Evolutionary conservation across 1,139 yeast genomes (phyloP), one percentile per base, ranked within the genome.

Genomic region (Candida glucosophila): DNA sequence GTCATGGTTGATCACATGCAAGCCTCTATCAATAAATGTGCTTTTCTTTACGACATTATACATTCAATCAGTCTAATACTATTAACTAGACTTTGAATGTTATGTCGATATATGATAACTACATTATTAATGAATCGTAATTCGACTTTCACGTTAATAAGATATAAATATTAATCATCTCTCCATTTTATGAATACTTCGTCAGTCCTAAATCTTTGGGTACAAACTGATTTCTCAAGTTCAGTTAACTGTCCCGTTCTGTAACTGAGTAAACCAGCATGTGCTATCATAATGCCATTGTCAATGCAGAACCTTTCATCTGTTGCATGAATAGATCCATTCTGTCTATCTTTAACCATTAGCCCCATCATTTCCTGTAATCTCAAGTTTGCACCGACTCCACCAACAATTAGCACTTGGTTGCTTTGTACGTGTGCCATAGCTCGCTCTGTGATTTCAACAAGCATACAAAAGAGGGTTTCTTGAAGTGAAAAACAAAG

Each of bases 211-310:
- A 85, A 90, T 43, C 93, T 67, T 49, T 90, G 98, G 0, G 95
- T 81, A 42, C 96, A 90, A 2, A 83, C 90, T 0, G 95, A 81
- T 31, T 83, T 73, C 23, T 61, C 51, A 26, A 88, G 43, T 6
- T 62, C 67, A 22, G 59, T 66, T 1, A 73, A 73, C 33, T 72
- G 76, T 1, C 96, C 96, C 64, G 78, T 82, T 44, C 97, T 66
- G 47, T 77, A 86, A 28, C 82, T 83, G 35, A 90, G 54, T 27
- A 90, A 58, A 1, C 99, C 99, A 0, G 98, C 97, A 49, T 90
- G 99, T 1, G 98, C 98, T 45, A 90, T 90, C 99, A 90, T 90
- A 25, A 90, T 90, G 7, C 98, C 97, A 45, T 90, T 90, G 49
- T 90, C 98, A 27, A 90, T 90, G 55, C 97, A 90, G 47, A 90